phyloP scores from a whole-genome alignment of 805 yeast genomes.

The Hanseniaspora jakobsenii region DNA sequence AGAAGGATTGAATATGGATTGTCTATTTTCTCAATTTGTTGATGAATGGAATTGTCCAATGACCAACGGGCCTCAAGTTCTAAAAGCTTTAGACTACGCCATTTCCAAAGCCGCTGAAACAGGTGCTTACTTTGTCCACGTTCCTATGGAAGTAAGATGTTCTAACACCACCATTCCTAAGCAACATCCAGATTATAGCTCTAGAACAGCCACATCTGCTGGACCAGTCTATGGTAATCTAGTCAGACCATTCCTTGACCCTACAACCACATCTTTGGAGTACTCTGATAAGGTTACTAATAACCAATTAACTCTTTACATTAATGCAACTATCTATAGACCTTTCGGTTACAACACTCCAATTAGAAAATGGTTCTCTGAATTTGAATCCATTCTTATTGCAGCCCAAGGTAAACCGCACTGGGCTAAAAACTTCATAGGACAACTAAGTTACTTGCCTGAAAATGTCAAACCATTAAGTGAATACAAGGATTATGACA shows the following conservation, averaged over 20 bases:
- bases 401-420: constrained; percentile 88
- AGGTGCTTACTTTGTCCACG: constrained; percentile 73
- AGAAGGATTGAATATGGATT: constrained; percentile 88
- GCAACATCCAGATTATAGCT: constrained; percentile 36
- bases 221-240: constrained; percentile 83
- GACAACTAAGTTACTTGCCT: constrained; percentile 33
- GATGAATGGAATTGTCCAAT: constrained; percentile 97
- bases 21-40: constrained; percentile 84
- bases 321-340: constrained; percentile 91
- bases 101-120: constrained; percentile 47
- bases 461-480: constrained; percentile 29
- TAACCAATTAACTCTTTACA: constrained; percentile 68
- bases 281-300: constrained; percentile 44
- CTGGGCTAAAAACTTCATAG: constrained; percentile 94
- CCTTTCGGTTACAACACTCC: constrained; percentile 74
- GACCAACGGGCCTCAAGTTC: constrained; percentile 58
- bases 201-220: constrained; percentile 40
- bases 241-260: constrained; percentile 68
- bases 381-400: constrained; percentile 67
- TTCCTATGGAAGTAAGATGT: constrained; percentile 89
- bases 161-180: constrained; percentile 58
- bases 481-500: constrained; percentile 45
- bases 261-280: constrained; percentile 51
- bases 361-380: constrained; percentile 65
- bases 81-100: constrained; percentile 49